Evolutionary conservation across 2,329 filamentous ascomycete species (phyloP), one percentile per base, ranked within the genome.

Genomic region (Colletotrichum sp.): DNA sequence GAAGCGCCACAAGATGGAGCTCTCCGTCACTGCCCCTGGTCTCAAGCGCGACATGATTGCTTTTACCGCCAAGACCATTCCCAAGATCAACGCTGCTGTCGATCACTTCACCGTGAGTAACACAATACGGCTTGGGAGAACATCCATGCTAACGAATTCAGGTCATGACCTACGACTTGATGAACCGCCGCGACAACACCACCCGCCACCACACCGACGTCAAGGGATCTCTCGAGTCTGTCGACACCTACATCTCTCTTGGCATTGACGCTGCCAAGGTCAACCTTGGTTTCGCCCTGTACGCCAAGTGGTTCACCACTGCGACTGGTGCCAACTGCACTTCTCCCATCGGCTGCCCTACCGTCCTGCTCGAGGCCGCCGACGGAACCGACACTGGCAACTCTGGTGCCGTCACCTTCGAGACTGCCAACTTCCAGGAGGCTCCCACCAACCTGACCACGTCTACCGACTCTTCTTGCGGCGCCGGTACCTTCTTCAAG

Each of bases 121-220:
- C 4, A 8, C 38, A 0, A 2, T 5, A 3, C 9, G 1, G 16
- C 3, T 18, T 18, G 0, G 0, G 2, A 2, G 8, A 27, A 27
- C 2, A 8, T n/a, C 18, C 13, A 58, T 36, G 18, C 18, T 33
- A 34, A 38, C 38, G 2, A 11, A 18, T 21, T 24, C 5, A 84
- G 82, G 83, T 94, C 76, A 94, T 94, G 92, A 87, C 89, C 11
- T 94, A 94, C 80, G 93, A 95, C 79, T 80, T 95, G 62, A 92
- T 93, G 88, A 94, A 94, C 83, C 91, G 93, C 13, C 89, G 93
- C n/a, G 91, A 94, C 80, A 89, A 84, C 64, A 81, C 86, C 24
- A 94, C 93, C 3, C 87, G 86, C 33, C 93, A 94, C 79, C 92
- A 94, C 77, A 89, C 88, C 12, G 90, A 91, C 8, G 83, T 93